Base-by-base conservation (phyloP, 305 asterid species). In the Fraxinus paxiana region DNA sequence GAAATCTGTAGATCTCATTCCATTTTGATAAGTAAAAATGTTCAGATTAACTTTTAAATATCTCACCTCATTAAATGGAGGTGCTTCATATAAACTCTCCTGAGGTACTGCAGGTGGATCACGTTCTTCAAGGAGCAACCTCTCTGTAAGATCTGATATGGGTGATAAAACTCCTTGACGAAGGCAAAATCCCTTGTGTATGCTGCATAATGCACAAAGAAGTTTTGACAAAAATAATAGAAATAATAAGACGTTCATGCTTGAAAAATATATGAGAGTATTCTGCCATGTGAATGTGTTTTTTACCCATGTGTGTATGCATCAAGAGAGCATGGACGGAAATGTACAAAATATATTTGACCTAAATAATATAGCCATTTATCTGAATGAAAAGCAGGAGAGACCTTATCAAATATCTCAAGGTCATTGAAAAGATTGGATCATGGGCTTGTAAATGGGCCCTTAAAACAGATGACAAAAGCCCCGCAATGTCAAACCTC, bases 91-190 rank as follows among this genome's bases (percentile, higher is more conserved):
- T 84, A 87, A 86, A 86, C 92, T 89, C 82, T 96, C 98, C 79
- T 86, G 95, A 2, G 92, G 89, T 80, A 90, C 89, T 74, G 98
- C 97, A 73, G 97, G 95, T 54, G 93, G 93, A 81, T 96, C 99
- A 15, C 97, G 96, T 80, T 94, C 98, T 89, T 96, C 99, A 77
- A 96, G 96, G 81, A 96, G 98, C 91, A 96, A 88, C 87, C 98
- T 89, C 89, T 96, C 92, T 0, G 97, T 94, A 85, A 96, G 98
- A 86, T 94, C 93, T 48, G 94, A 88, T 85, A 96, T 85, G 80
- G 98, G 97, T 72, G 99, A 94, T 76, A 89, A 76, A 86, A 90
- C 88, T 81, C 98, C 98, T 88, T 93, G 97, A 73, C 92, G 97
- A 81, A 91, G 90, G 92, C 97, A 94, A 88, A 91, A 91, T 54